A percentile compares a stretch with the other conserved stretches of the same genome.
phyloP scores from a whole-genome alignment of 495 filamentous ascomycete species.

The Astrocystis sublimbata region DNA sequence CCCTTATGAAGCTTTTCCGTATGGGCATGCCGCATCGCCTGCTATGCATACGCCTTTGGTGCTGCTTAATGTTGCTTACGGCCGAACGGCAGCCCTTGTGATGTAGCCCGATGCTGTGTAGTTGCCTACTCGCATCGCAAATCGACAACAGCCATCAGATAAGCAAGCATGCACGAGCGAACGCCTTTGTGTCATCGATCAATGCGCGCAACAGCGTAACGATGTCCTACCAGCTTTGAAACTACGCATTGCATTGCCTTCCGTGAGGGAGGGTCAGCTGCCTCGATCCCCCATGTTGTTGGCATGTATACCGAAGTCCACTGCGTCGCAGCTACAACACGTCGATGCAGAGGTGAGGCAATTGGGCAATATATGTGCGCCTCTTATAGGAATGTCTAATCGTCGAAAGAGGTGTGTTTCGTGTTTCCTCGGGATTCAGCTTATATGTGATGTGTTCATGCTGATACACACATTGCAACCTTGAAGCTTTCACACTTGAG shows the following conservation, averaged over 20 bases:
- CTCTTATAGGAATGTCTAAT: neutral
- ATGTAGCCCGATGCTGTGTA: neutral
- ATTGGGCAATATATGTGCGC: neutral
- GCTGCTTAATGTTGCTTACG: constrained; percentile 1
- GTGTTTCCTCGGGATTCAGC: constrained; percentile 3
- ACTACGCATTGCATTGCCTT: constrained; percentile 1
- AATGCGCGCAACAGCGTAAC: neutral
- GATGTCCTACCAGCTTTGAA: neutral
- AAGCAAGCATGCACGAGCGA: neutral
- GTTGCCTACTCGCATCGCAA: neutral
- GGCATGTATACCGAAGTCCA: neutral
- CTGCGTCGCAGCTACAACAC: neutral
- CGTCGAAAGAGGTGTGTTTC: neutral
- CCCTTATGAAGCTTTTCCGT: neutral
- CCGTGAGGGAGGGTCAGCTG: neutral
- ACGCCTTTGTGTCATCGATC: constrained; percentile 9
- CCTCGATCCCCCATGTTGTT: neutral
- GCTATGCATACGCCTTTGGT: neutral
- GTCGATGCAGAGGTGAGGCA: neutral
- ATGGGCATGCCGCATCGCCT: neutral
- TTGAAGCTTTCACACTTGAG: no score
- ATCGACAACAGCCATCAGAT: neutral
- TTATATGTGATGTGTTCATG: neutral
- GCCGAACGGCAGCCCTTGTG: constrained; percentile 2
- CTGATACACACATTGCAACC: neutral